Conservation (phyloP, 2,329 filamentous ascomycete species). For the Zymoseptoria tritici region DNA sequence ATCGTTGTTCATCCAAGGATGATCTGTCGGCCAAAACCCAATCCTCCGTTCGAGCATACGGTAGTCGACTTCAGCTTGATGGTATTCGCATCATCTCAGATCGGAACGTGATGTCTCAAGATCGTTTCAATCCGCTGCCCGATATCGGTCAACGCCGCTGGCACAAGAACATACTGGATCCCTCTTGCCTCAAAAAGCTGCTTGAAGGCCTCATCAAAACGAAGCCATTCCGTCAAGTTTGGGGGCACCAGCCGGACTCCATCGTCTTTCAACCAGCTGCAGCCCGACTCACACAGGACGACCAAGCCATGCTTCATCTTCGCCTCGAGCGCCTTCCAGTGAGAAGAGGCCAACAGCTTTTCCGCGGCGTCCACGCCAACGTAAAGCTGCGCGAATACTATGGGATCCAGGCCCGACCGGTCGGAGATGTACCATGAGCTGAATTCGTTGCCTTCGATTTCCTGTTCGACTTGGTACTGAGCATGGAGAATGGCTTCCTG, state of each 20-base stretch:
- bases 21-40: no score
- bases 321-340: neutral
- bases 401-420: neutral
- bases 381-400: constrained; percentile 1
- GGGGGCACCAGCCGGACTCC: neutral
- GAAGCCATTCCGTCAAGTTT: neutral
- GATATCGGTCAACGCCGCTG: neutral
- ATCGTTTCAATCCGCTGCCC: neutral
- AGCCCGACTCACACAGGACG: neutral
- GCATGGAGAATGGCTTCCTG: neutral
- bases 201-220: neutral
- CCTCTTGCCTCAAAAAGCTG: neutral
- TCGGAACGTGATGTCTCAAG: neutral
- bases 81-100: neutral
- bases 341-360: neutral
- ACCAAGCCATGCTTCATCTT: constrained; percentile 1
- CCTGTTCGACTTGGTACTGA: neutral
- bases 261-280: neutral
- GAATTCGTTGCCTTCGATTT: neutral
- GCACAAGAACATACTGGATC: neutral
- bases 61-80: neutral
- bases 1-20: no score
- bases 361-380: neutral
- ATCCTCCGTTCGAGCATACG: neutral
- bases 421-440: neutral